Evolutionary conservation across 345 rosid genomes (phyloP).

Genomic region (Euclidium syriacum): DNA sequence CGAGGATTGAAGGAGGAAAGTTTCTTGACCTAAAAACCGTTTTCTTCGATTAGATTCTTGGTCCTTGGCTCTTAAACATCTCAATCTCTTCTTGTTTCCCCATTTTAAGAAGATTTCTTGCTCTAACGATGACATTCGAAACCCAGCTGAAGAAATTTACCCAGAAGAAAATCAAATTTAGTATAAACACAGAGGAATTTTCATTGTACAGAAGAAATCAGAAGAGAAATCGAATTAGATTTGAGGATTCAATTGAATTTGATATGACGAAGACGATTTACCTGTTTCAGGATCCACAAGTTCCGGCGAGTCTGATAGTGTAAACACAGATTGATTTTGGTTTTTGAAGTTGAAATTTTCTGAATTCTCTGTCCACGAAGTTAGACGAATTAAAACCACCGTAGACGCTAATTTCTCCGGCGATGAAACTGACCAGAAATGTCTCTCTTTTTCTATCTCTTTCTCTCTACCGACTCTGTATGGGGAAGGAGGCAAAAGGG

Average conservation of each 20-base stretch:
- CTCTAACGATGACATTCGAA: conserved; percentile 17
- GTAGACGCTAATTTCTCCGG: background rate
- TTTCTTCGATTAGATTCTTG: conserved; percentile 42
- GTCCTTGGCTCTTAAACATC: conserved; percentile 67
- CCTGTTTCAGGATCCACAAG: background rate
- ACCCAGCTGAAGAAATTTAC: background rate
- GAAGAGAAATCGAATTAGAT: background rate
- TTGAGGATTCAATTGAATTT: no score
- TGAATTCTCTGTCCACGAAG: background rate
- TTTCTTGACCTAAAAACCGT: conserved; percentile 36
- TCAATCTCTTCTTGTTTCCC: conserved; percentile 83
- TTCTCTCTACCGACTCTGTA: background rate
- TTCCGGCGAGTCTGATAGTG: background rate
- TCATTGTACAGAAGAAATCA: background rate
- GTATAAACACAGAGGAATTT: background rate
- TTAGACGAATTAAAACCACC: background rate
- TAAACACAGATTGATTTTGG: background rate
- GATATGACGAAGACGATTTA: no score
- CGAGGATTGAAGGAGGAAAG: conserved; percentile 32
- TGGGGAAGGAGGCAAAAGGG: background rate
- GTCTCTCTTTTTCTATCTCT: background rate
- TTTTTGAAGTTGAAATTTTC: no score
- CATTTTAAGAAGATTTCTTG: conserved; percentile 68
- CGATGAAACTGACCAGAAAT: background rate
- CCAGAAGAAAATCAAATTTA: background rate